Base-by-base conservation (phyloP, 495 filamentous ascomycete genomes). In the Podospora pseudoanserina region DNA sequence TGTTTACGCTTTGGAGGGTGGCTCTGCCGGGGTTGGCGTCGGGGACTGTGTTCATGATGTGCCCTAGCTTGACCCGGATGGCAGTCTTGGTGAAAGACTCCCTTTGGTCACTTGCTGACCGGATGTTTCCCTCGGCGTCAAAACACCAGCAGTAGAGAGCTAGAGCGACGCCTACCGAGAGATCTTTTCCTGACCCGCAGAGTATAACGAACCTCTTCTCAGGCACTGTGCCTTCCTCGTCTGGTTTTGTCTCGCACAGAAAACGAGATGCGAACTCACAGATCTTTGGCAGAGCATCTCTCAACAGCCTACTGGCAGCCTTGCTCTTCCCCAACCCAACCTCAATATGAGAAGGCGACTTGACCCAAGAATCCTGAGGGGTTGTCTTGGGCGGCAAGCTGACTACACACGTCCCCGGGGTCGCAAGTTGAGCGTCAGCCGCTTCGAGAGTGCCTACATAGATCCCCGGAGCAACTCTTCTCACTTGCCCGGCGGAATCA, bases 1-100 rank as follows among this genome's bases (percentile, higher is more conserved):
- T 89, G 79, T 97, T 96, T 54, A 97, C 88, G 65, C 89, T 90
- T 75, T 96, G 91, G 62, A 98, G 78, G 0, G 92, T 96, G 32
- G 89, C 84, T 55, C 94, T 83, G 68, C 87, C 90, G 0, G 93
- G 93, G 74, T 95, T 96, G 18, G 88, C 88, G 68, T 89, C 88
- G 23, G 90, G 88, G 70, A 88, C 84, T 0, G 88, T 87, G 18
- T 85, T 88, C 68, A 91, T 89, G 64, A 97, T 91, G 82, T 89
- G 91, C 7, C 90, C 89, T 18, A 97, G 82, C 64, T 89, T 84
- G 63, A 89, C 86, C 64, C 90, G 86, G 72, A 97, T 92, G 60
- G 89, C 83, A n/a, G 81, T 81, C 77, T 98, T 97, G 76, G 86
- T 86, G 57, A 92, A 84, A 4, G 76, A 67, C 53, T 77, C 72